These are phyloP conservation scores for Melanomma pulvis-pyrius DNA, from an alignment of 495 filamentous ascomycete genomes.

Conservation along the genomic window DNA sequence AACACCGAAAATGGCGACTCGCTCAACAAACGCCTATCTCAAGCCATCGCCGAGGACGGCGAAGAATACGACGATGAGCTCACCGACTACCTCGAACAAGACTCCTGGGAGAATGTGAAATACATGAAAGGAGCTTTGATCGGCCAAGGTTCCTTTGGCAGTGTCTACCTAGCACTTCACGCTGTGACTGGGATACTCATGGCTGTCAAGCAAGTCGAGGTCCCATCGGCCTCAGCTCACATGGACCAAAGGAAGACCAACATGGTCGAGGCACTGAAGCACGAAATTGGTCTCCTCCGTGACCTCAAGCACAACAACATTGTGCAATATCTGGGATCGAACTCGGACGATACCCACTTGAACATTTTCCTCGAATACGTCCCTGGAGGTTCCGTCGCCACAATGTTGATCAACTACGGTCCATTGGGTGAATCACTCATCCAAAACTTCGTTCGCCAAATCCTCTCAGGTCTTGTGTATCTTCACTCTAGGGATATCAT, in stretches of 20 bases:
- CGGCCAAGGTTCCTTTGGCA: slow-evolving; percentile 95
- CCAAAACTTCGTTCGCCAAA: slow-evolving; percentile 95
- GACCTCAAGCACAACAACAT: slow-evolving; percentile 97
- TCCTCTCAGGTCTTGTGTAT: slow-evolving; percentile 91
- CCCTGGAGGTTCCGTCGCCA: slow-evolving; percentile 93
- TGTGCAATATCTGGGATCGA: slow-evolving; percentile 94
- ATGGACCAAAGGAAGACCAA: slow-evolving; percentile 90
- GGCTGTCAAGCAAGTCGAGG: slow-evolving; percentile 97
- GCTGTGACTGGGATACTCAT: slow-evolving; percentile 96
- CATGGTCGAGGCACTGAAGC: slow-evolving; percentile 96
- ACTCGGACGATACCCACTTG: slow-evolving; percentile 84
- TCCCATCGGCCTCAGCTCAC: slow-evolving; percentile 75
- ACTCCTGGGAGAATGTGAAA: slow-evolving; percentile 91
- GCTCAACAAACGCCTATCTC: slow-evolving; percentile 67
- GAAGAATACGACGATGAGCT: slow-evolving; percentile 75
- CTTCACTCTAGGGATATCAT: slow-evolving; percentile 95
- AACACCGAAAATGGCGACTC: slow-evolving; percentile 64
- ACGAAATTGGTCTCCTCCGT: slow-evolving; percentile 90
- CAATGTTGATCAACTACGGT: slow-evolving; percentile 97
- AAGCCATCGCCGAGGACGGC: slow-evolving; percentile 71
- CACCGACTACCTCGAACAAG: slow-evolving; percentile 73
- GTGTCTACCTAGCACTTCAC: slow-evolving; percentile 95
- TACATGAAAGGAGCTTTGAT: slow-evolving; percentile 99
- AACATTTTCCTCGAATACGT: slow-evolving; percentile 99
- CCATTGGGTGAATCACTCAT: slow-evolving; percentile 90